Evolutionary conservation across 1,284 basidiomycete species (phyloP), one percentile per base, ranked within the genome.

Genomic region (Ganoderma multipileum): DNA sequence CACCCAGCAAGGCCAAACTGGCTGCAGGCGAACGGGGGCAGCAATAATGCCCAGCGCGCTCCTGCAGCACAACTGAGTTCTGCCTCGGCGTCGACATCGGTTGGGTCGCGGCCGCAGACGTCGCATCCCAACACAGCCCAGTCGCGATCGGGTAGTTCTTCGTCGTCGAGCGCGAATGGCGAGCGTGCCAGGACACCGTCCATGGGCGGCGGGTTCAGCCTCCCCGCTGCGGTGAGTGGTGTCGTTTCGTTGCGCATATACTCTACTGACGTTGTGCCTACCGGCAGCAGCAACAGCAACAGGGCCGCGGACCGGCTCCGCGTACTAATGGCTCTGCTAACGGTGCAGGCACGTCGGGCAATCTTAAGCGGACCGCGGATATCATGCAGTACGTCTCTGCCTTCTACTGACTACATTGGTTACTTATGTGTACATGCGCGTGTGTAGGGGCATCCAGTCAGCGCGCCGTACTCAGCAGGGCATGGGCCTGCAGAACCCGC

Each of bases 141-240:
- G 16, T 30, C 47, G 16, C 61, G n/a, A 33, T 23, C 8, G 7
- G 33, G 11, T 20, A n/a, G 20, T 38, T 38, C n/a, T 33, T 33
- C 52, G 5, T 23, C 44, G 9, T 61, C 65, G 23, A 39, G 23
- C 30, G 36, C 54, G 28, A 60, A 63, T 41, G 36, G 36, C 33
- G 78, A 76, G 61, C 79, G 78, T 16, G 68, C 81, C 7, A 42
- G 76, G 23, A 79, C 79, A 20, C 79, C 83, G 6, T 83, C 87
- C 0, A 80, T 83, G 72, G 87, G 88, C 38, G 86, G 88, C 41
- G 86, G 85, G 0, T 90, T 87, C 73, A 81, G 85, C 73, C 86
- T 86, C 68, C 85, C 86, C 1, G 74, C 82, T 52, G 63, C 57
- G 50, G 63, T 65, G 33, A 23, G 63, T 62, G 50, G n/a, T 20